Percentiles rank a stretch among this genome's conserved stretches.
These are phyloP conservation scores for Jackrogersella multiformis DNA, from an alignment of 495 filamentous ascomycete species.

Conservation along the genomic window DNA sequence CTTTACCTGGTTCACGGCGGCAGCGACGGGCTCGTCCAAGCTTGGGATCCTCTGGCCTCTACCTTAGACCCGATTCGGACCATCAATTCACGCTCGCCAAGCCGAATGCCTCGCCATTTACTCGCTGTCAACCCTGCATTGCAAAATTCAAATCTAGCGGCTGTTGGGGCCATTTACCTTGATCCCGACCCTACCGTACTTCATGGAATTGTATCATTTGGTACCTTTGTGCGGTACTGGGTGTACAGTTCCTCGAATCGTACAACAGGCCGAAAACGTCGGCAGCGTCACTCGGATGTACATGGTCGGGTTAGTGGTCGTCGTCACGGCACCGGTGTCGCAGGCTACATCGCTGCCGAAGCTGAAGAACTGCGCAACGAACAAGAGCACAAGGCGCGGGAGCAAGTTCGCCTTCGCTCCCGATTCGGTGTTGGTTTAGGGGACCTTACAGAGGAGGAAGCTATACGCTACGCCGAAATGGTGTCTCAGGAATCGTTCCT, in stretches of 20 bases:
- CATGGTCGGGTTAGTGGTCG: conserved; percentile 53
- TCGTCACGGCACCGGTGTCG: conserved; percentile 51
- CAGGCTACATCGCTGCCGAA: conserved; percentile 85
- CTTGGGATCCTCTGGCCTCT: conserved; percentile 94
- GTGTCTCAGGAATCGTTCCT: conserved; percentile 80
- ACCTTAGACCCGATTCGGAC: conserved; percentile 81
- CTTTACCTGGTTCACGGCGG: conserved; percentile 92
- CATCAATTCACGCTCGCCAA: conserved; percentile 86
- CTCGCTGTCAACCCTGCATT: conserved; percentile 50
- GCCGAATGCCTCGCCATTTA: conserved; percentile 68
- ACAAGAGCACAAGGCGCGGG: conserved; percentile 59
- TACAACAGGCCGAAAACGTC: conserved; percentile 55
- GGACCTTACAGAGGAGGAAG: conserved; percentile 86
- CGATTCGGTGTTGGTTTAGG: conserved; percentile 84
- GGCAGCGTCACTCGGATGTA: conserved; percentile 53
- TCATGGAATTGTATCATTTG: conserved; percentile 90
- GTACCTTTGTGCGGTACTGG: conserved; percentile 91
- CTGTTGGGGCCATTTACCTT: conserved; percentile 82
- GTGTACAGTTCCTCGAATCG: conserved; percentile 78
- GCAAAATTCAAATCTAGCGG: conserved; percentile 74
- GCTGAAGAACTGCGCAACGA: conserved; percentile 82
- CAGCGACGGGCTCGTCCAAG: conserved; percentile 93
- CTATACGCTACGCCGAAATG: conserved; percentile 87
- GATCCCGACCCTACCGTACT: conserved; percentile 90
- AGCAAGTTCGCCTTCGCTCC: conserved; percentile 73